A percentile compares a stretch with the other conserved stretches of the same genome.
Evolutionary conservation across 2,329 filamentous ascomycete species (phyloP).

Genomic region (Aureobasidium sp.): DNA sequence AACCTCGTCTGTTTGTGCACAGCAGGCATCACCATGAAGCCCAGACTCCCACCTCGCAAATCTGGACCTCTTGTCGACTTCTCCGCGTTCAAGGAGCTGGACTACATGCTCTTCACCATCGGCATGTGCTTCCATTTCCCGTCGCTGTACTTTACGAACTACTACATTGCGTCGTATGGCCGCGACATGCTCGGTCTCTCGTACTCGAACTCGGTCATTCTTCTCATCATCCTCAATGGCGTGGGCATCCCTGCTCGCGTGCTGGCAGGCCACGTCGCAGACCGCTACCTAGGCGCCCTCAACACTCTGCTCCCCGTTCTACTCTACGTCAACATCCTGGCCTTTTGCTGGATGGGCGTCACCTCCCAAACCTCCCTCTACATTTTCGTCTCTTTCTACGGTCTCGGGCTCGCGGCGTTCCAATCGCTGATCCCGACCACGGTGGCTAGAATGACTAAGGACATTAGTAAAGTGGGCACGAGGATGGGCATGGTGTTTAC

Average conservation of each 20-base stretch:
- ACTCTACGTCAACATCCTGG: constrained; percentile 39
- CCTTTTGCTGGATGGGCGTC: constrained; percentile 54
- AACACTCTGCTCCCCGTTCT: constrained; percentile 49
- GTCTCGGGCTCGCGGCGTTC: constrained; percentile 37
- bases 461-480: constrained; percentile 40
- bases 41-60: constrained; percentile 38
- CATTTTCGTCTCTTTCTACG: constrained; percentile 39
- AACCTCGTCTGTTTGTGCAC: constrained; percentile 39
- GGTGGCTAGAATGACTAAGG: constrained; percentile 38
- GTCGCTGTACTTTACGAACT: constrained; percentile 38
- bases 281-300: constrained; percentile 47
- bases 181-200: constrained; percentile 33
- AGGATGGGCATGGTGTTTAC: constrained; percentile 44
- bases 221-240: constrained; percentile 53
- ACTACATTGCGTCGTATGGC: constrained; percentile 36
- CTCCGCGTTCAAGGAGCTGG: constrained; percentile 34
- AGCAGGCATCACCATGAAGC: constrained; percentile 34
- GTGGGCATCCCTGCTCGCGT: constrained; percentile 50
- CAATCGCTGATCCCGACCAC: constrained; percentile 41
- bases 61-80: constrained; percentile 38
- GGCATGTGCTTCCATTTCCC: constrained; percentile 29
- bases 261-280: constrained; percentile 47
- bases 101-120: constrained; percentile 33
- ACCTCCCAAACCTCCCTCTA: constrained; percentile 32
- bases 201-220: constrained; percentile 43